Evolutionary conservation across 1,284 basidiomycete species (phyloP), one percentile per base, ranked within the genome.

Genomic region (Austropuccinia psidii): DNA sequence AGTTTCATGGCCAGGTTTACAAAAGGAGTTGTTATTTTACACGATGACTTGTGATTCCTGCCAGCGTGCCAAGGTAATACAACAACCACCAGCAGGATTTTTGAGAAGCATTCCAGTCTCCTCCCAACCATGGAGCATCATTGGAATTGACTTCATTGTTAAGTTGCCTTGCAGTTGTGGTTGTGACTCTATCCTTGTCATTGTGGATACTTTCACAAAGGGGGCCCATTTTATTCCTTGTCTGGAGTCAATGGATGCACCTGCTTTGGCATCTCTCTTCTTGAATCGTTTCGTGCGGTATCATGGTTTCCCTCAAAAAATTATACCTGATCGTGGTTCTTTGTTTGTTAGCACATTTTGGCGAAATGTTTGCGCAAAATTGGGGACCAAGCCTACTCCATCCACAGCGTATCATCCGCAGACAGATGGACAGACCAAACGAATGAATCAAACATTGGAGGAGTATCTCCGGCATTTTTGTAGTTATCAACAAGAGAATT

Each of bases 161-260:
- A 74, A 77, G 3, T 75, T 79, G 0, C 75, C 76, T 0, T 13
- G 31, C 0, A 68, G 49, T 0, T 4, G 60, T 1, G 73, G 64
- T 6, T 76, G 65, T 35, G 73, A 80, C 62, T 55, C 68, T 1
- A 65, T 80, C 0, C 21, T 80, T 41, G 77, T 80, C 6, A 27
- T 79, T 35, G 76, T 80, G 0, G 58, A 77, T 58, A 35, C 49
- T n/a, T 67, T 76, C 43, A 62, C 70, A 3, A 77, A 76, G 27
- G 65, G 39, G 19, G 65, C 50, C 52, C 65, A 68, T 37, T 55
- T 68, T 17, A 54, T 69, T 19, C 52, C 66, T 7, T 24, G 21
- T 33, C 27, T 43, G 11, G 66, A 69, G 24, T 43, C 35, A 11
- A 43, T 33, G 52, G 31, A 9, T 21, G 50, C 54, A 4, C 39